Percentiles rank a stretch among this genome's conserved stretches.
phyloP scores from a whole-genome alignment of 306 rosid genomes.

The Heteromeles arbutifolia region DNA sequence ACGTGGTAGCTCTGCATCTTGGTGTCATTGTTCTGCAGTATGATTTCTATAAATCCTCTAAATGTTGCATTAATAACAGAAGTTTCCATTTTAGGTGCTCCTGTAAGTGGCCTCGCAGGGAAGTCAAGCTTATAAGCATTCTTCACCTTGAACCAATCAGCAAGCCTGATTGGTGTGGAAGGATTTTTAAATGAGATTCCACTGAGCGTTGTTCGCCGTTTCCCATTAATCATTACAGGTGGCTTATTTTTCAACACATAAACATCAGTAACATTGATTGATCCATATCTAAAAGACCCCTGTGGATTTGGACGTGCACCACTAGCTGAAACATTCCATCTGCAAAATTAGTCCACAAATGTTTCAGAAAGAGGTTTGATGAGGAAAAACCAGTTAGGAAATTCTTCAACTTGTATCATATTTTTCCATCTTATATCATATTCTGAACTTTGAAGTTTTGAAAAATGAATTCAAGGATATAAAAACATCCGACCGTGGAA shows the following conservation, averaged over 20 bases:
- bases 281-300: constrained; percentile 92
- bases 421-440: neutral
- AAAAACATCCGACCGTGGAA: neutral
- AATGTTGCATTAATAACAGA: constrained; percentile 80
- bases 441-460: too few relatives aligned
- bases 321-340: constrained; percentile 98
- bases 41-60: constrained; percentile 88
- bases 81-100: constrained; percentile 55
- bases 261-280: constrained; percentile 86
- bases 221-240: constrained; percentile 54
- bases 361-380: neutral
- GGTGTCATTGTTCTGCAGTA: constrained; percentile 87
- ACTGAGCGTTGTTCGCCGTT: constrained; percentile 60
- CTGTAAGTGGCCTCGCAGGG: constrained; percentile 62
- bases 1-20: constrained; percentile 86
- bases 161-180: constrained; percentile 78
- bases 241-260: constrained; percentile 75
- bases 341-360: constrained; percentile 29
- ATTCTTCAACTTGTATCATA: neutral
- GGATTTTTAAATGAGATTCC: constrained; percentile 79
- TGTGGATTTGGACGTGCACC: constrained; percentile 99
- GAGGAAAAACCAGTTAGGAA: neutral
- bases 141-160: constrained; percentile 69
- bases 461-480: neutral
- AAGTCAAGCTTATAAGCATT: constrained; percentile 81